Percentiles rank a stretch among this genome's conserved stretches.
phyloP scores from a whole-genome alignment of 805 yeast genomes.

The Sugiyamaella americana region DNA sequence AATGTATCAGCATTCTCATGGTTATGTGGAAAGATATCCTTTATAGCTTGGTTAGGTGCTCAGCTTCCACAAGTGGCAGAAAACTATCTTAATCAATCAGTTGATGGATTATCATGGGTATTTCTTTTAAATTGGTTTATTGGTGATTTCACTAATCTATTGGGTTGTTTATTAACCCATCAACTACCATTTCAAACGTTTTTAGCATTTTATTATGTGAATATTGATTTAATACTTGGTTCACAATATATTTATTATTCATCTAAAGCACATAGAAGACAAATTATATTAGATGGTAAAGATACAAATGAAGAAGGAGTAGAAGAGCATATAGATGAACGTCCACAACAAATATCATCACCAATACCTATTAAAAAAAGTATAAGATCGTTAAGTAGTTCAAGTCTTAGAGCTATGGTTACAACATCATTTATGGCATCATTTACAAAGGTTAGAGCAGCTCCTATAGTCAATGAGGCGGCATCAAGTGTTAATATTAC shows the following conservation, averaged over 20 bases:
- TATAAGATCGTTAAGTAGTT: slow-evolving; percentile 5
- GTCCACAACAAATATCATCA: neutral
- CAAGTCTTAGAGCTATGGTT: slow-evolving; percentile 15
- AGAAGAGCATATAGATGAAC: neutral
- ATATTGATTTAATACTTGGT: slow-evolving; percentile 61
- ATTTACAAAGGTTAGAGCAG: slow-evolving; percentile 22
- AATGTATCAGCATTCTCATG: slow-evolving; percentile 23
- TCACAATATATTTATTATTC: slow-evolving; percentile 70
- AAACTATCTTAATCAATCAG: slow-evolving; percentile 53
- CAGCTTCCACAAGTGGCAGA: slow-evolving; percentile 64
- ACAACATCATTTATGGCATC: slow-evolving; percentile 33
- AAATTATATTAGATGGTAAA: slow-evolving; percentile 6
- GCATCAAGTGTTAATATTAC: neutral
- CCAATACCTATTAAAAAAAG: slow-evolving; percentile 6
- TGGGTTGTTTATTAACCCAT: slow-evolving; percentile 68
- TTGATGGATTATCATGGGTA: slow-evolving; percentile 59
- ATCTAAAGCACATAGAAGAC: slow-evolving; percentile 27
- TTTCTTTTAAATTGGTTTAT: slow-evolving; percentile 59
- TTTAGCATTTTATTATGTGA: slow-evolving; percentile 65
- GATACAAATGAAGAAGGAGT: neutral
- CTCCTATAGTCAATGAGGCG: neutral
- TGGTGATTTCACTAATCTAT: slow-evolving; percentile 55
- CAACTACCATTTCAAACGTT: slow-evolving; percentile 78
- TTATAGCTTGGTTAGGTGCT: slow-evolving; percentile 62
- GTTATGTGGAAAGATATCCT: slow-evolving; percentile 19